Base-by-base conservation (phyloP, 2,329 filamentous ascomycete species). In the Neonectria ditissima region DNA sequence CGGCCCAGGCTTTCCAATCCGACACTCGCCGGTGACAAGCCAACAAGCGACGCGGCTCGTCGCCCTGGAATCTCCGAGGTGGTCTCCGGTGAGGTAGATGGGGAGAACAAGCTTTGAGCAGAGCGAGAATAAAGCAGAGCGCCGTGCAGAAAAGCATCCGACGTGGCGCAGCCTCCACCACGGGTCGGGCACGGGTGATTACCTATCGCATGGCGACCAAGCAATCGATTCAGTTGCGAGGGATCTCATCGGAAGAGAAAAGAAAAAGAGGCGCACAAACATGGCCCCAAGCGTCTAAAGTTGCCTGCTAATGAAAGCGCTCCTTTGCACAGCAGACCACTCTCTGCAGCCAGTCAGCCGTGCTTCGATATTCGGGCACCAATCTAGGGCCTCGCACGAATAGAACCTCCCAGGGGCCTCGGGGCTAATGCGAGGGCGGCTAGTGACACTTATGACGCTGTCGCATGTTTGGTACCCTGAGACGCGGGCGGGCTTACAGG, bases 371-470 rank as follows among this genome's bases (percentile, higher is more conserved):
- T n/a, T 30, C 26, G 52, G 63, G 53, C 50, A 57, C 52, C 54
- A 62, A 52, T 62, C 50, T 56, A 54, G 32, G 47, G 7, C 39
- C 34, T 58, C 60, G 55, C 55, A 55, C 50, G 48, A 53, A 62
- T 52, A 32, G 26, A 28, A 63, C 55, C 18, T n/a, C 55, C 47
- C 41, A 22, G 50, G 55, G 55, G 39, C 8, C n/a, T 41, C 32
- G 41, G 30, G 47, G 52, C 55, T 63, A 53, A 63, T 63, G 55
- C 55, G 55, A 57, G 55, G 60, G 55, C 55, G 60, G 48, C 43
- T 63, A 58, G 58, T 56, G 59, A 54, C 66, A 64, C 65, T 48
- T 61, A 57, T 66, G 66, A 61, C 45, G 58, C 61, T 68, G 65
- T 63, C 62, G 65, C 65, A 57, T 50, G 50, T 58, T 56, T 54